These are phyloP conservation scores for Diplodia mutila DNA, from an alignment of 2,329 filamentous ascomycete species.

Conservation along the genomic window DNA sequence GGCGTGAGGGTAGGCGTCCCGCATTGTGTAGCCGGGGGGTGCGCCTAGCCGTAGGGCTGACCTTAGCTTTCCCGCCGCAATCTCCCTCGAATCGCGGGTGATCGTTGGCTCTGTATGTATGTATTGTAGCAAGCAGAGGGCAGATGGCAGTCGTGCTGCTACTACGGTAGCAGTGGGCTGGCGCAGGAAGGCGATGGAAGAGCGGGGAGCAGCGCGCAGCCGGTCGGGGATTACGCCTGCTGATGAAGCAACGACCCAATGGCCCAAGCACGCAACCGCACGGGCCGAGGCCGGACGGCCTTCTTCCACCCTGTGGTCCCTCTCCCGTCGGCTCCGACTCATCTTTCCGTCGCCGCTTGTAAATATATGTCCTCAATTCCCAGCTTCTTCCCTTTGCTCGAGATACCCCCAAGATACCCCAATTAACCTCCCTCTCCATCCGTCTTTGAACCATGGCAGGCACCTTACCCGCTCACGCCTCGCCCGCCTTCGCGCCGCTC, in stretches of 20 bases:
- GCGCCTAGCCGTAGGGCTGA: constrained; percentile 10
- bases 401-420: constrained; percentile 12
- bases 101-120: not conserved
- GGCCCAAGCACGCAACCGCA: not conserved
- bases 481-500: constrained; percentile 56
- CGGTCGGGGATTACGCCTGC: not conserved
- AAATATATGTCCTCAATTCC: not conserved
- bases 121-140: too few species aligned
- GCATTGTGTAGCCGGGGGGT: not conserved
- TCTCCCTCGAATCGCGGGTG: not conserved
- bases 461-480: constrained; percentile 54
- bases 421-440: not conserved
- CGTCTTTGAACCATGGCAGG: constrained; percentile 11
- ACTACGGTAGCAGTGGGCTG: not conserved
- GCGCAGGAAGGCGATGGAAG: not conserved
- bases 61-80: not conserved
- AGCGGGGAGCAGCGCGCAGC: not conserved
- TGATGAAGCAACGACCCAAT: not conserved
- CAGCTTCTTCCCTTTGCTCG: not conserved
- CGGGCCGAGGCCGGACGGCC: constrained; percentile 7
- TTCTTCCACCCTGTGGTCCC: not conserved
- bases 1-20: not conserved
- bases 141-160: not conserved
- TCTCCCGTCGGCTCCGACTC: constrained; percentile 1
- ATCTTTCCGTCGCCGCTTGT: not conserved